phyloP scores from a whole-genome alignment of 2,329 filamentous ascomycete species.

The Neocatenulostroma microsporum region DNA sequence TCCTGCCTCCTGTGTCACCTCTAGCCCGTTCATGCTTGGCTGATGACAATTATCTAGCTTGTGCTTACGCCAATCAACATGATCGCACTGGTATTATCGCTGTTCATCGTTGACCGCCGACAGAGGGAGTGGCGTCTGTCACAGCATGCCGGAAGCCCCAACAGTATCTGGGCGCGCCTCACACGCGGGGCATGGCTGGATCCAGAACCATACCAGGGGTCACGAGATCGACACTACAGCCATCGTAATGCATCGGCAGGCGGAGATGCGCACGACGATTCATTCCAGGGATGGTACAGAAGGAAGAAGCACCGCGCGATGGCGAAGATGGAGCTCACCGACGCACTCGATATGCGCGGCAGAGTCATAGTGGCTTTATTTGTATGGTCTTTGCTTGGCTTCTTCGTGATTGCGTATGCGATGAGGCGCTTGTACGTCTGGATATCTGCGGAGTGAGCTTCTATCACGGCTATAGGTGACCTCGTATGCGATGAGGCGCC shows the following conservation, averaged over 20 bases:
- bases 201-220: conserved; percentile 39
- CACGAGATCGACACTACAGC: conserved; percentile 23
- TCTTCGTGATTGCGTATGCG: conserved; percentile 16
- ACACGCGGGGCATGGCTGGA: conserved; percentile 27
- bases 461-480: no score
- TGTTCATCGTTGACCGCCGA: conserved; percentile 54
- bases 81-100: conserved; percentile 57
- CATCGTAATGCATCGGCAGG: conserved; percentile 24
- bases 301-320: conserved; percentile 46
- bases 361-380: conserved; percentile 47
- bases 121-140: conserved; percentile 44
- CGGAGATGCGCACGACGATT: conserved; percentile 14
- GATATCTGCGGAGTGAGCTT: conserved; percentile 7
- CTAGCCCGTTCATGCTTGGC: conserved; percentile 7
- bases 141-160: conserved; percentile 29
- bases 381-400: conserved; percentile 25
- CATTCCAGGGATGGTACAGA: conserved; percentile 29
- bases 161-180: conserved; percentile 32
- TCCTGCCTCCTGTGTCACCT: conserved; percentile 6
- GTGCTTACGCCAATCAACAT: conserved; percentile 58
- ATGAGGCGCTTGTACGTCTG: conserved; percentile 18
- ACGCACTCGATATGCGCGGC: conserved; percentile 55
- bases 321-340: conserved; percentile 53
- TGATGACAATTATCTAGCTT: conserved; percentile 18
- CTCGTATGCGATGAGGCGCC: no score